phyloP scores from a whole-genome alignment of 1,139 yeast genomes.

The Scheffersomyces quercinus region DNA sequence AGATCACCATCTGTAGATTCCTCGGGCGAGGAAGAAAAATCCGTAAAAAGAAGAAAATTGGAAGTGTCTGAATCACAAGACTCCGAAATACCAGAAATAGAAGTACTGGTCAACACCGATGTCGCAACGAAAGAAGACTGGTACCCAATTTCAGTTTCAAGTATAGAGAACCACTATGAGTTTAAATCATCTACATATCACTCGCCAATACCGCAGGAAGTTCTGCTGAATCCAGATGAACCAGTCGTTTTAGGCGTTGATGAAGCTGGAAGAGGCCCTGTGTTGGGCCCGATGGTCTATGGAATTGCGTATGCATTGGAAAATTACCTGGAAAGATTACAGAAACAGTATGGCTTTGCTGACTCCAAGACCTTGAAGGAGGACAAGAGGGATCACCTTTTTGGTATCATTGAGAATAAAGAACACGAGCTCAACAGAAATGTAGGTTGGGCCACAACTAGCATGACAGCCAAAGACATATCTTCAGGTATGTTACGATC shows the following conservation, averaged over 20 bases:
- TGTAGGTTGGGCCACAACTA: slow-evolving; percentile 87
- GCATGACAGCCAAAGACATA: slow-evolving; percentile 85
- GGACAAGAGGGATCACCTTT: slow-evolving; percentile 60
- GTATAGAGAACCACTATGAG: slow-evolving; percentile 22
- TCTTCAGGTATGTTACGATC: slow-evolving; percentile 82
- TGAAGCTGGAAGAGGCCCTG: slow-evolving; percentile 99
- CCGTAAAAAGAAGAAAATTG: slow-evolving; percentile 4
- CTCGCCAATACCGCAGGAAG: slow-evolving; percentile 29
- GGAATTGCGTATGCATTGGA: slow-evolving; percentile 78
- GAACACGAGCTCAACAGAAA: slow-evolving; percentile 49
- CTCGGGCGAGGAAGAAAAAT: background rate
- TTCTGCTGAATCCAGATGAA: slow-evolving; percentile 16
- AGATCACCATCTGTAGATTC: background rate
- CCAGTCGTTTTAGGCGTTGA: slow-evolving; percentile 79
- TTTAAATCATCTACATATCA: slow-evolving; percentile 39
- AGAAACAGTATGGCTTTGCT: slow-evolving; percentile 74
- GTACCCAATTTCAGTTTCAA: slow-evolving; percentile 35
- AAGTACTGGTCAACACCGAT: background rate
- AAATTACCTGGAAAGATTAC: slow-evolving; percentile 49
- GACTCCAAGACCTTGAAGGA: slow-evolving; percentile 90
- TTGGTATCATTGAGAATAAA: slow-evolving; percentile 55
- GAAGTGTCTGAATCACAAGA: background rate
- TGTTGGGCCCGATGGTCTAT: slow-evolving; percentile 95
- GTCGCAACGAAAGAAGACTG: slow-evolving; percentile 12
- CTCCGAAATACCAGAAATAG: background rate